phyloP scores from a whole-genome alignment of 2,329 filamentous ascomycete species.

The Mycosphaerella sp. region DNA sequence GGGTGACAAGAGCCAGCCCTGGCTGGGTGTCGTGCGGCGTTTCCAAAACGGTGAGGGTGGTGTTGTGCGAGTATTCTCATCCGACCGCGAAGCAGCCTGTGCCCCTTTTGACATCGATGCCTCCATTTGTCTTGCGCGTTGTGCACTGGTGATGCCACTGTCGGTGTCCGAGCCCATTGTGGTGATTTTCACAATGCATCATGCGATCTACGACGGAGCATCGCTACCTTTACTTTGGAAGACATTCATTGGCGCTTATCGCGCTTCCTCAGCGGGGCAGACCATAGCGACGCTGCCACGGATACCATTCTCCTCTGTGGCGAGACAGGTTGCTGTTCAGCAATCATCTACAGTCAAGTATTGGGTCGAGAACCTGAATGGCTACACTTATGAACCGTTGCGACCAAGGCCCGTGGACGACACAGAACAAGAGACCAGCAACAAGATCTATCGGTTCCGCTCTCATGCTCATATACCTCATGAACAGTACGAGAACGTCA shows the following conservation, averaged over 20 bases:
- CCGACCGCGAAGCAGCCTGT: background rate
- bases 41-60: background rate
- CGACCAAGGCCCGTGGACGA: background rate
- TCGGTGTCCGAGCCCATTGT: background rate
- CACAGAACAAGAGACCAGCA: background rate
- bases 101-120: background rate
- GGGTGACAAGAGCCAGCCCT: background rate
- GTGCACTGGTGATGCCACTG: background rate
- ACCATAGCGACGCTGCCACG: background rate
- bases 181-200: slow-evolving; percentile 5
- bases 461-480: background rate
- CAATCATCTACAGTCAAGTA: background rate
- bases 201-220: slow-evolving; percentile 7
- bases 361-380: background rate
- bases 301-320: background rate
- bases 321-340: background rate
- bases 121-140: background rate
- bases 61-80: background rate
- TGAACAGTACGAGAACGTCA: background rate
- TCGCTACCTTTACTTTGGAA: slow-evolving; percentile 1
- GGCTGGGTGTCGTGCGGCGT: background rate
- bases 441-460: background rate
- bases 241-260: background rate
- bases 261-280: background rate
- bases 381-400: background rate